Percentiles rank a stretch among this genome's conserved stretches.
Conservation (phyloP, 176 grass and related monocot species). For the Carex myosuroides region DNA sequence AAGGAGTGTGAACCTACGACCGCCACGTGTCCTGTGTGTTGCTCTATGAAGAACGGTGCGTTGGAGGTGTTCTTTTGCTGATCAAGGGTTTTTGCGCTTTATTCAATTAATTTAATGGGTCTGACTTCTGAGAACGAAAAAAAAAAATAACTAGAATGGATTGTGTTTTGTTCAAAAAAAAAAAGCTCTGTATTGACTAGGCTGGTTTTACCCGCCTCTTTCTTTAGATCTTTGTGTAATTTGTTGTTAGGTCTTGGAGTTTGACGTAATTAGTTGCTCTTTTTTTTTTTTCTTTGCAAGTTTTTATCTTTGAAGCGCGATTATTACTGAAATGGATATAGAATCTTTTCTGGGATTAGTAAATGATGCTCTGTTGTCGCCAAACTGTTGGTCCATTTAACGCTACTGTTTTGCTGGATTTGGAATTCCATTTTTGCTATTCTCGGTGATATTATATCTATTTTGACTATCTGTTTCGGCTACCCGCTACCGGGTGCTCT, state of each 20-base stretch:
- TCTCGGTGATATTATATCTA: background rate
- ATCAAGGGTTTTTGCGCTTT: background rate
- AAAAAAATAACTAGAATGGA: background rate
- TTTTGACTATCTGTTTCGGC: background rate
- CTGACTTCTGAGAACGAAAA: no score
- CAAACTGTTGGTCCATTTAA: background rate
- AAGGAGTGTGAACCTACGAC: conserved; percentile 24
- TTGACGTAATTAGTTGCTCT: background rate
- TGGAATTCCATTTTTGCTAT: background rate
- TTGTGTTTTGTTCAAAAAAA: background rate
- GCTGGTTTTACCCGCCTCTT: background rate
- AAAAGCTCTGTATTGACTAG: background rate
- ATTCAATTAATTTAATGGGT: background rate
- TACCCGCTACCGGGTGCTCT: background rate
- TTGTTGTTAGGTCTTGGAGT: background rate
- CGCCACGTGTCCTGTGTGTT: conserved; percentile 39
- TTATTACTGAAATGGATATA: conserved; percentile 3
- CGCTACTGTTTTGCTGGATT: background rate
- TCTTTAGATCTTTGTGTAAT: background rate
- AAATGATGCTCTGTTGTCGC: background rate
- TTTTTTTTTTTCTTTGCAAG: background rate
- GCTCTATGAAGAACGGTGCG: conserved; percentile 31
- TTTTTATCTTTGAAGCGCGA: background rate
- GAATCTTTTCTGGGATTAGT: conserved; percentile 11
- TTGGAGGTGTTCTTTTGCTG: conserved; percentile 36